Conservation (phyloP, 192 early-diverging fungal species). For the Coemansia sp. region DNA sequence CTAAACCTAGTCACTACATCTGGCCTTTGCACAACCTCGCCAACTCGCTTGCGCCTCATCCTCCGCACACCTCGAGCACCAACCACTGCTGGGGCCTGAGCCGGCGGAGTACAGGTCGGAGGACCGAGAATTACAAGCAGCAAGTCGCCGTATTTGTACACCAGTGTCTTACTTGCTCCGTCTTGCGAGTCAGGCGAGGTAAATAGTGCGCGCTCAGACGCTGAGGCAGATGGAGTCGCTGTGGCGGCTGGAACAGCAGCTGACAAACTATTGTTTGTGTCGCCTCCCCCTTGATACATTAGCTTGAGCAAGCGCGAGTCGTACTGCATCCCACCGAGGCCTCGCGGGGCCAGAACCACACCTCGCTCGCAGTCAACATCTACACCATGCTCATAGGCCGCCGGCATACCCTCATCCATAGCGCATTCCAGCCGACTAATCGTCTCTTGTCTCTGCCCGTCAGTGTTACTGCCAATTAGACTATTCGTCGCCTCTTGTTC, state of each 20-base stretch:
- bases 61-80: neutral
- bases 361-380: slow-evolving; percentile 46
- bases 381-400: slow-evolving; percentile 43
- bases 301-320: slow-evolving; percentile 30
- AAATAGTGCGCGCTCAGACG: neutral
- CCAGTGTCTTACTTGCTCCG: slow-evolving; percentile 26
- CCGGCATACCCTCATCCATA: slow-evolving; percentile 43
- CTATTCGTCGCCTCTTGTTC: neutral
- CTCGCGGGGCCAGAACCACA: slow-evolving; percentile 45
- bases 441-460: slow-evolving; percentile 3
- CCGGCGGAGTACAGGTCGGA: neutral
- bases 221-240: neutral
- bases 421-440: slow-evolving; percentile 34
- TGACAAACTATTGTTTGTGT: neutral
- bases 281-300: slow-evolving; percentile 12
- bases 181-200: slow-evolving; percentile 4
- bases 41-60: neutral
- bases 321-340: slow-evolving; percentile 42
- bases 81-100: neutral
- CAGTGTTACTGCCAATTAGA: neutral
- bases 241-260: neutral
- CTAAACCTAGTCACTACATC: slow-evolving; percentile 8
- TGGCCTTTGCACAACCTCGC: neutral
- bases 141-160: slow-evolving; percentile 52
- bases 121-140: slow-evolving; percentile 17